Evolutionary conservation across 2,329 filamentous ascomycete species (phyloP).

Genomic region (Huntiella decipiens): DNA sequence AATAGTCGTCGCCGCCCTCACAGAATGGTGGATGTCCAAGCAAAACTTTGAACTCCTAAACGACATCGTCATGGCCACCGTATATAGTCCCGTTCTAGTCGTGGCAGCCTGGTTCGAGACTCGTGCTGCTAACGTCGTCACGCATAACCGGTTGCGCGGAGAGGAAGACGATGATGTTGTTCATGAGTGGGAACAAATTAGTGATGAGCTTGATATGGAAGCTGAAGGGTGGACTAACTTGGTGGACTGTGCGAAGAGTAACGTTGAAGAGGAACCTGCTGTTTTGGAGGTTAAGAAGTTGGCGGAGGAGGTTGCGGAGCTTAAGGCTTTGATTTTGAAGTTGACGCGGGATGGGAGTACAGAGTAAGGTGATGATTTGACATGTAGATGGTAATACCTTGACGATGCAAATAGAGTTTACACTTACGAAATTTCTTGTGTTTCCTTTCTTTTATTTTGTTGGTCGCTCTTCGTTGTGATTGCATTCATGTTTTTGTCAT

Average conservation of each 20-base stretch:
- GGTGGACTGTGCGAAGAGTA: conserved; percentile 56
- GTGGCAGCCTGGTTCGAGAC: conserved; percentile 58
- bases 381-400: too few relatives aligned
- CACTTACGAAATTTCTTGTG: too few relatives aligned
- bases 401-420: too few relatives aligned
- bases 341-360: background rate
- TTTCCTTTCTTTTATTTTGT: too few relatives aligned
- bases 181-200: conserved; percentile 86
- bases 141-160: conserved; percentile 54
- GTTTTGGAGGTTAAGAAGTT: conserved; percentile 49
- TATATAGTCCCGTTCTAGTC: conserved; percentile 72
- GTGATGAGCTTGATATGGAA: conserved; percentile 56
- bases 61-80: conserved; percentile 65
- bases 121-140: conserved; percentile 44
- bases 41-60: conserved; percentile 61
- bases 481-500: too few relatives aligned
- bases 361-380: too few relatives aligned
- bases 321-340: conserved; percentile 28
- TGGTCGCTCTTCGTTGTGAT: too few relatives aligned
- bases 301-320: conserved; percentile 35
- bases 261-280: conserved; percentile 61
- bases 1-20: conserved; percentile 55
- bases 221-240: conserved; percentile 69
- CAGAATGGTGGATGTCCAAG: conserved; percentile 91
- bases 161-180: conserved; percentile 77